Percentiles rank a stretch among this genome's conserved stretches.
phyloP scores from a whole-genome alignment of 2,329 filamentous ascomycete species.

The Magnaporthiopsis rhizophila region DNA sequence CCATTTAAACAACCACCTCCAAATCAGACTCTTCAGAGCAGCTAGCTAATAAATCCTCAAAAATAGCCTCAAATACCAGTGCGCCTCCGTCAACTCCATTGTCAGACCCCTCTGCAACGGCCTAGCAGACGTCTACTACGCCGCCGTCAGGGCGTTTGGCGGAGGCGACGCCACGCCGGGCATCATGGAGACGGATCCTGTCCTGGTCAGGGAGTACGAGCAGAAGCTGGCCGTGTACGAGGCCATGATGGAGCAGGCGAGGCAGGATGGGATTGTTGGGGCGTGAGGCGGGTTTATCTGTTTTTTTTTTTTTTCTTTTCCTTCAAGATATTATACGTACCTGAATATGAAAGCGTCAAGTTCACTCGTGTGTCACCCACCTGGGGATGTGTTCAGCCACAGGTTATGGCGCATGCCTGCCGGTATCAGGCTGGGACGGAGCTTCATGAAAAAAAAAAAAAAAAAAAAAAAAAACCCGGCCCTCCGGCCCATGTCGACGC shows the following conservation, averaged over 20 bases:
- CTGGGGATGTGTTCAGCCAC: no score
- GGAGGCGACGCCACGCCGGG: slow-evolving; percentile 22
- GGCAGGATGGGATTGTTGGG: background rate
- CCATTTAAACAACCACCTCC: no score
- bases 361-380: no score
- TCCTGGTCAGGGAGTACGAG: slow-evolving; percentile 24
- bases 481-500: no score
- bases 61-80: slow-evolving; percentile 29
- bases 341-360: no score
- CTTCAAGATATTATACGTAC: no score
- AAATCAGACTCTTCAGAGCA: no score
- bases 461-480: no score
- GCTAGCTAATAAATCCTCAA: background rate
- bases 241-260: slow-evolving; percentile 25
- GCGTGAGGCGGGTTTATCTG: background rate
- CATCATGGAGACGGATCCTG: slow-evolving; percentile 18
- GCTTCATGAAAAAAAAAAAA: no score
- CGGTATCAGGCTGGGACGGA: no score
- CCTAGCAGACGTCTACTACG: slow-evolving; percentile 33
- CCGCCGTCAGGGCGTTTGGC: slow-evolving; percentile 28
- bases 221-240: slow-evolving; percentile 27
- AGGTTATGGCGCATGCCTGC: no score
- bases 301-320: background rate
- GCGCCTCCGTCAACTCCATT: slow-evolving; percentile 15
- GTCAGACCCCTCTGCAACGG: slow-evolving; percentile 20